phyloP scores from a whole-genome alignment of 345 rosid species.

The Orychophragmus violaceus region DNA sequence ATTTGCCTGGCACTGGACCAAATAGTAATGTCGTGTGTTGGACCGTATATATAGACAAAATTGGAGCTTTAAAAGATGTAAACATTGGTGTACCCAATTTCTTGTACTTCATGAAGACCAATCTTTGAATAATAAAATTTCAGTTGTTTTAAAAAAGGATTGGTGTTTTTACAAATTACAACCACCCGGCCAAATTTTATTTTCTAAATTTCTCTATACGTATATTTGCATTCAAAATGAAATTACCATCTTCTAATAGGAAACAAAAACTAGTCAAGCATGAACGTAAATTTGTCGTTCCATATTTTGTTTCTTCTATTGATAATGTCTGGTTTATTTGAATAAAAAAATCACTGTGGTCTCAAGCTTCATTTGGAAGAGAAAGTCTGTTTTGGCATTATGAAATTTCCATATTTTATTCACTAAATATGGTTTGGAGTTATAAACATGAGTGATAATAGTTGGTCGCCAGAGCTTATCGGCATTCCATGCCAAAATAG shows the following conservation, averaged over 20 bases:
- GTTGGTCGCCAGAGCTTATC: too few relatives aligned
- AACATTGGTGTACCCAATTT: background rate
- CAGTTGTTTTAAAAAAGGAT: background rate
- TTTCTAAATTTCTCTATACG: background rate
- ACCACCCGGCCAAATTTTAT: background rate
- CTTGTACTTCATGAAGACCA: background rate
- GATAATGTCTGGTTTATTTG: too few relatives aligned
- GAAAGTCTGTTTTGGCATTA: too few relatives aligned
- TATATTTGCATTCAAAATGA: background rate
- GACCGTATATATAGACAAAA: background rate
- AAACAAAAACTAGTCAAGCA: background rate
- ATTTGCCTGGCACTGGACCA: background rate
- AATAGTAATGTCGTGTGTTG: background rate
- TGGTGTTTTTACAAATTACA: background rate
- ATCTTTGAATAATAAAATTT: background rate
- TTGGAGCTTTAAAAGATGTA: background rate
- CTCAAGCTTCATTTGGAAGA: too few relatives aligned
- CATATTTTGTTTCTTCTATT: too few relatives aligned
- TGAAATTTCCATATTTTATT: too few relatives aligned
- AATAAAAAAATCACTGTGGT: too few relatives aligned
- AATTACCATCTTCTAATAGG: background rate
- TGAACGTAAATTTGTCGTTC: background rate
- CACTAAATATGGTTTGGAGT: background rate
- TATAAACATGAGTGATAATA: background rate
- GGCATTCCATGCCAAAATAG: too few relatives aligned